Base-by-base conservation (phyloP, 768 basidiomycete genomes). In the Rhizopogon vulgaris region DNA sequence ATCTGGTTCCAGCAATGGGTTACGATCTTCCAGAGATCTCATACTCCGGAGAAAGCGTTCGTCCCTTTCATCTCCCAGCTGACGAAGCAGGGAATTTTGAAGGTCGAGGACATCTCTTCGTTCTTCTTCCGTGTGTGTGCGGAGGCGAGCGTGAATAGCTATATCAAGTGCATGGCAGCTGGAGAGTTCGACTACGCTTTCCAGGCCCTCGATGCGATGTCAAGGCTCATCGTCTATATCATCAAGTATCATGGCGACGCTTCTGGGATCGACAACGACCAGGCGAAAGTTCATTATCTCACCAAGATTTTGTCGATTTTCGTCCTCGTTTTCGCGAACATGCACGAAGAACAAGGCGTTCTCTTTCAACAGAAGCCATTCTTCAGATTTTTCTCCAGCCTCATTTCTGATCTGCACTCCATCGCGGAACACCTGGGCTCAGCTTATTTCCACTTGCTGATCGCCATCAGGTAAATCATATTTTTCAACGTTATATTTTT, bases 161-260 rank as follows among this genome's bases (percentile, higher is more conserved):
- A 94, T 71, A 71, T 84, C 67, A 85, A 90, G 66, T 84, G 81
- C 58, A 71, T 86, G 34, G 78, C 84, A 24, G 73, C 82, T 9
- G 85, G 87, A 41, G 87, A 92, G 61, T 81, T 78, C 55, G 80
- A 81, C 34, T 80, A 82, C 52, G 83, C 90, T 22, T 97, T 94
- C 75, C 93, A 91, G 65, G 89, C 93, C 14, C 75, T 98, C 60
- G 96, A 99, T 68, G 94, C 96, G 1, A 84, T 97, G 76, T 92
- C 95, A 36, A 83, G 93, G 57, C 76, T 99, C 55, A 91, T 99
- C 58, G 89, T 92, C 34, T 93, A 96, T 69, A 94, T 99, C 72
- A 94, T 98, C 81, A 98, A 98, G 74, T 97, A 98, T 67, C 95
- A 98, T 59, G 96, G 94, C 10, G 96, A 99, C 71, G 90, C 94